Evolutionary conservation across 1,284 basidiomycete species (phyloP).

Genomic region (Ustilago cynodontis): DNA sequence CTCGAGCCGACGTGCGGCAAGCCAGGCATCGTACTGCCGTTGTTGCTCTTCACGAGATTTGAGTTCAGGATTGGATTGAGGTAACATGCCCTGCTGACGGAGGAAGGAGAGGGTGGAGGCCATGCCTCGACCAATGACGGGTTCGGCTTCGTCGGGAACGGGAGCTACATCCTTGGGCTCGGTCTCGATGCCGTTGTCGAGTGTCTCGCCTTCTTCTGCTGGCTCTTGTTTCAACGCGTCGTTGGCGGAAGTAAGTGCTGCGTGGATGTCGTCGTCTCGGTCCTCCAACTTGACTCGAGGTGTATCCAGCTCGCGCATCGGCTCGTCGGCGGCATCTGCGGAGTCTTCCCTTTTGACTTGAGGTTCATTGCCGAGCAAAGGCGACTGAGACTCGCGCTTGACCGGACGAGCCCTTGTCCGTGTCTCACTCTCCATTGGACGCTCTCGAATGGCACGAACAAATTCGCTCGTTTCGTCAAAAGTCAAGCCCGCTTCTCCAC

Average conservation of each 20-base stretch:
- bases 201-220: slow-evolving; percentile 31
- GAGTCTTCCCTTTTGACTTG: slow-evolving; percentile 70
- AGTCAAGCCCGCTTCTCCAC: slow-evolving; percentile 73
- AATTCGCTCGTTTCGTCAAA: slow-evolving; percentile 99
- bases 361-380: slow-evolving; percentile 68
- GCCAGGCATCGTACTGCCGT: slow-evolving; percentile 87
- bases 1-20: slow-evolving; percentile 83
- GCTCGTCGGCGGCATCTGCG: slow-evolving; percentile 67
- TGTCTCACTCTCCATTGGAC: slow-evolving; percentile 72
- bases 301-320: slow-evolving; percentile 28
- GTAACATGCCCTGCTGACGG: slow-evolving; percentile 89
- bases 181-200: slow-evolving; percentile 3
- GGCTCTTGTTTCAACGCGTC: slow-evolving; percentile 74
- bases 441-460: slow-evolving; percentile 83
- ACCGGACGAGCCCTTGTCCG: slow-evolving; percentile 12
- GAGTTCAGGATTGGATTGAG: slow-evolving; percentile 77
- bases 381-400: slow-evolving; percentile 24
- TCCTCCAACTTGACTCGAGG: slow-evolving; percentile 73
- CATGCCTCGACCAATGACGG: slow-evolving; percentile 74
- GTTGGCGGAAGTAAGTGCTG: slow-evolving; percentile 56
- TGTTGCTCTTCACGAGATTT: slow-evolving; percentile 85
- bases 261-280: slow-evolving; percentile 47
- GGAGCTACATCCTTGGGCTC: background rate
- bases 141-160: slow-evolving; percentile 35
- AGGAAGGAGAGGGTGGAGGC: slow-evolving; percentile 88